Evolutionary conservation across 257 asterid genomes (phyloP), one percentile per base, ranked within the genome.

Genomic region (Coffea eugenioides): DNA sequence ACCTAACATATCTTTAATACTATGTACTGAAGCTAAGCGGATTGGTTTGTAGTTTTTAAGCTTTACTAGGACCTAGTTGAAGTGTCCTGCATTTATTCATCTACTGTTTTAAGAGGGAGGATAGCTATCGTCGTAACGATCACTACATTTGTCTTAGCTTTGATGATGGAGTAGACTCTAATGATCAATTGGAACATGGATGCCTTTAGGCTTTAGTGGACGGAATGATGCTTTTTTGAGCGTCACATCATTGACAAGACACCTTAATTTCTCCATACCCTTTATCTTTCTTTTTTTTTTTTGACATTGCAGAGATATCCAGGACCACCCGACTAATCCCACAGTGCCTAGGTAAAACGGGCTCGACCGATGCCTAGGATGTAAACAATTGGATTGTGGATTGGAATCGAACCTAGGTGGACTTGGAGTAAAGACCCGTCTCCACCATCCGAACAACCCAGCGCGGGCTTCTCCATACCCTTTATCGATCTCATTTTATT

Each of bases 111-210:
- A 31, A 3, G 21, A 34, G 41, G 70, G 8, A 13, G 20, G 39
- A 65, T 27, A 21, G 41, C 43, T 27, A 27, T 65, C 43, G 21
- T 65, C 21, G 43, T 31, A 41, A 13, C 43, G 27, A 48, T 9
- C 43, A 11, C 70, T 27, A 65, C 3, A 27, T 27, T 39, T 13
- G 70, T 27, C 43, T 65, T 65, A 1, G 7, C 43, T 48, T 51
- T 51, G 73, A 13, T 15, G 70, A 62, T 46, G 73, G 46, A 13
- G 25, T 41, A 43, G 64, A 46, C 64, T 68, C 71, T 6, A 76
- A 62, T 76, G 71, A 76, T 62, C 72, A 62, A 76, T 1, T 51
- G 31, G 80, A 76, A 76, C 31, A 62, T 51, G 81, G 81, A 79
- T 83, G 73, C 23, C 81, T 67, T 34, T 41, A 20, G n/a, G 46